Evolutionary conservation across 108 stramenopile species (phyloP).

Genomic region (Cyclotella cryptica): DNA sequence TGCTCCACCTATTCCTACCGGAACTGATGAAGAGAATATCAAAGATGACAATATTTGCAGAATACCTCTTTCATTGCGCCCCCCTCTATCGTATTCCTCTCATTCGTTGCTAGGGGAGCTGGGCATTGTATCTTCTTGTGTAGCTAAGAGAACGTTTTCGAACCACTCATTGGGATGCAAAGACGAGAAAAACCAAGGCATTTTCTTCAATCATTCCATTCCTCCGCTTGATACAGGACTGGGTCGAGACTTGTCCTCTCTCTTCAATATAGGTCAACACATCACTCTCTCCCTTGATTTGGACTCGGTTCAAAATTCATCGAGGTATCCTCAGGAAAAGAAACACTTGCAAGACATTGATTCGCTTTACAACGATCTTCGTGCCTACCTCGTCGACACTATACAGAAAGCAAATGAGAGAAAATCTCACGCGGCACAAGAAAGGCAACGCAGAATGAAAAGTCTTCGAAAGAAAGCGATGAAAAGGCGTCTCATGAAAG

Average conservation of each 20-base stretch:
- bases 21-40: neutral
- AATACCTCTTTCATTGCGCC: constrained; percentile 34
- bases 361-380: constrained; percentile 35
- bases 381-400: constrained; percentile 22
- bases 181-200: neutral
- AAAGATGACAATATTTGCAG: neutral
- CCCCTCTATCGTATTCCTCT: constrained; percentile 38
- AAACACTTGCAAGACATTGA: constrained; percentile 23
- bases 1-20: constrained; percentile 46
- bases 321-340: neutral
- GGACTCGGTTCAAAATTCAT: constrained; percentile 5
- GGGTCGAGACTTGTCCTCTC: constrained; percentile 65
- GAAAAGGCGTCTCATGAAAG: neutral
- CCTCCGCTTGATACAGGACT: constrained; percentile 30
- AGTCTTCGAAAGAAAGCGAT: neutral
- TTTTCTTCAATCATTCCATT: neutral
- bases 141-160: constrained; percentile 25
- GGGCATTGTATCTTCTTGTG: constrained; percentile 39
- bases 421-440: constrained; percentile 17
- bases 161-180: neutral
- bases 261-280: constrained; percentile 89
- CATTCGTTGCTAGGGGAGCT: constrained; percentile 34
- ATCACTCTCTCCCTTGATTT: constrained; percentile 70
- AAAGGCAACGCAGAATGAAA: constrained; percentile 19
- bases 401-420: constrained; percentile 21